A percentile compares a stretch with the other conserved stretches of the same genome.
Evolutionary conservation across 2,329 filamentous ascomycete genomes (phyloP).

Genomic region (Falciphora oryzae): DNA sequence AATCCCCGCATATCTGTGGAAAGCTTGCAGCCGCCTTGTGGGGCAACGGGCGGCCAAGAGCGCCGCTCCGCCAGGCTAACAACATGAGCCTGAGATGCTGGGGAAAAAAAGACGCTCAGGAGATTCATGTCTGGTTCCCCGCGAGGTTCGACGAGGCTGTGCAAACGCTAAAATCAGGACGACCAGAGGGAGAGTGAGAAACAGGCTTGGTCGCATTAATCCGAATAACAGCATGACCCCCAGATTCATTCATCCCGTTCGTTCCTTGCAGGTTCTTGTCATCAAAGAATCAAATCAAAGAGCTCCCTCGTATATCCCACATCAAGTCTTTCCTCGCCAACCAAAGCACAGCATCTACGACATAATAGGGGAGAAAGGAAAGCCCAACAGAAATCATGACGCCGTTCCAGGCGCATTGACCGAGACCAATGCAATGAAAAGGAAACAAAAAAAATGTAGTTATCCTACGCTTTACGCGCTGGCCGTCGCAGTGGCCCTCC

Average conservation of each 20-base stretch:
- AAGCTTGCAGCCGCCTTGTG: neutral
- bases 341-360: neutral
- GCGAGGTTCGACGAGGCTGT: neutral
- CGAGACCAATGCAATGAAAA: conserved; percentile 6
- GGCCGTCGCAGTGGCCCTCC: conserved; percentile 8
- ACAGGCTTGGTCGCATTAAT: neutral
- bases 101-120: neutral
- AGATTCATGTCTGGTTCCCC: neutral
- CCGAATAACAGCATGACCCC: too few species aligned
- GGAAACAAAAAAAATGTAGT: neutral
- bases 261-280: neutral
- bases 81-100: neutral
- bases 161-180: neutral
- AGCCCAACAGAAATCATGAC: neutral
- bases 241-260: neutral
- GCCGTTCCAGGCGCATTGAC: neutral
- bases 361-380: neutral
- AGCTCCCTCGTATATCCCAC: neutral
- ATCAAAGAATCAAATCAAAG: neutral
- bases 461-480: conserved; percentile 3
- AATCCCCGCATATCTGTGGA: too few species aligned
- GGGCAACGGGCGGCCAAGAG: neutral
- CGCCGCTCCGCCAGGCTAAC: neutral
- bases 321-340: neutral
- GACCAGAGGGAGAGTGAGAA: neutral